A percentile compares a stretch with the other conserved stretches of the same genome.
phyloP scores from a whole-genome alignment of 768 basidiomycete genomes.

The Coprinopsis marcescibilis region DNA sequence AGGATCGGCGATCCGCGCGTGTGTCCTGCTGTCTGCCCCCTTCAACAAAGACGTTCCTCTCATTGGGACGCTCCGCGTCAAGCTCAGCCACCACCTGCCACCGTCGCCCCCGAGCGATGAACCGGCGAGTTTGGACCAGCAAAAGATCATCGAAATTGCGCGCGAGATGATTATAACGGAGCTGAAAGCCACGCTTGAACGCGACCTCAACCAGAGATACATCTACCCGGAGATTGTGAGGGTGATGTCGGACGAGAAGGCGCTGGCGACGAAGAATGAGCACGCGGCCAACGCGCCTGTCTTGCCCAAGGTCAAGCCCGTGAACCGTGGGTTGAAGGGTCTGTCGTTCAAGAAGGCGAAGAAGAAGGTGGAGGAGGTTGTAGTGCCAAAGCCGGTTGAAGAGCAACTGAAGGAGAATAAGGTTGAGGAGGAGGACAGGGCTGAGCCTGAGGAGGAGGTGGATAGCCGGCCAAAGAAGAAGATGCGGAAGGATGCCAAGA shows the following conservation, averaged over 20 bases:
- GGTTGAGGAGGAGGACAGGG: neutral
- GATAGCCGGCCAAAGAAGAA: slow-evolving; percentile 51
- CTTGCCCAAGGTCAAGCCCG: neutral
- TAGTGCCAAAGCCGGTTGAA: slow-evolving; percentile 26
- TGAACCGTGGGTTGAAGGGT: slow-evolving; percentile 34
- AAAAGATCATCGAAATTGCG: slow-evolving; percentile 50
- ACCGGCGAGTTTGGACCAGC: slow-evolving; percentile 26
- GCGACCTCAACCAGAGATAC: slow-evolving; percentile 59
- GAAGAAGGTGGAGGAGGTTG: slow-evolving; percentile 35
- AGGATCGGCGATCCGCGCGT: slow-evolving; percentile 61
- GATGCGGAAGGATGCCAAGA: slow-evolving; percentile 43
- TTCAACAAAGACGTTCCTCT: slow-evolving; percentile 24
- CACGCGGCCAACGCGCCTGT: slow-evolving; percentile 11
- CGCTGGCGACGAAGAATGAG: slow-evolving; percentile 20
- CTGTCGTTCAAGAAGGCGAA: slow-evolving; percentile 45
- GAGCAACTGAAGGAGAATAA: slow-evolving; percentile 10
- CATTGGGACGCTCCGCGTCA: slow-evolving; percentile 15
- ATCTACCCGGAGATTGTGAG: slow-evolving; percentile 48
- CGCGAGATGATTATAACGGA: slow-evolving; percentile 52
- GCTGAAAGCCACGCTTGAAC: slow-evolving; percentile 49
- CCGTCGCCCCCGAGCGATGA: slow-evolving; percentile 34
- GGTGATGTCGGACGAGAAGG: slow-evolving; percentile 49
- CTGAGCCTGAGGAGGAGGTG: slow-evolving; percentile 24
- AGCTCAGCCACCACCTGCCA: slow-evolving; percentile 57
- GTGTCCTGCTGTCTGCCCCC: slow-evolving; percentile 63